Percentiles rank a stretch among this genome's conserved stretches.
phyloP scores from a whole-genome alignment of 2,329 filamentous ascomycete genomes.

The Exophiala dermatitidis region DNA sequence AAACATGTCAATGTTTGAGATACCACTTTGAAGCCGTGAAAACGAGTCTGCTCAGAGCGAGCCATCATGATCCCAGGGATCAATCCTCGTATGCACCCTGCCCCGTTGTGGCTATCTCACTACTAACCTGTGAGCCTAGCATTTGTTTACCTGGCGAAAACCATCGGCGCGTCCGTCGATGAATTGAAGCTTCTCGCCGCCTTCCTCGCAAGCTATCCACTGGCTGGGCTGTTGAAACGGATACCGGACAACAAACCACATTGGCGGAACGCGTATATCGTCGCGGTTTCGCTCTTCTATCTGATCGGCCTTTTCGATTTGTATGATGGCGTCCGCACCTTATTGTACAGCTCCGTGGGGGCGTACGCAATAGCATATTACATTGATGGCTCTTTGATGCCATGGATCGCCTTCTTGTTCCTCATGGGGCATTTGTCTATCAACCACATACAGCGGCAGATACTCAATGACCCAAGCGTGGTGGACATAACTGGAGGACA shows the following conservation, averaged over 20 bases:
- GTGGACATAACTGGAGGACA: constrained; percentile 91
- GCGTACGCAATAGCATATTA: constrained; percentile 78
- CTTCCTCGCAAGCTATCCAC: constrained; percentile 85
- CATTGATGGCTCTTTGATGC: constrained; percentile 86
- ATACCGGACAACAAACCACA: constrained; percentile 77
- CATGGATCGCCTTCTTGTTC: constrained; percentile 91
- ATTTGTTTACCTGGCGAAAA: constrained; percentile 52
- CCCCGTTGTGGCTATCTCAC: neutral
- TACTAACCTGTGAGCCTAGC: constrained; percentile 37
- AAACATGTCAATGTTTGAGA: no score
- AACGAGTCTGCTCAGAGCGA: neutral
- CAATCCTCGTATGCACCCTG: constrained; percentile 46
- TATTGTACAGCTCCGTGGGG: constrained; percentile 70
- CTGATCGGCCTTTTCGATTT: constrained; percentile 88
- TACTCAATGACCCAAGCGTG: constrained; percentile 54
- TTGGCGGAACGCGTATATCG: constrained; percentile 81
- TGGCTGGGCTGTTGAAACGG: constrained; percentile 81
- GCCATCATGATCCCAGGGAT: constrained; percentile 57
- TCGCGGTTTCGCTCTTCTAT: constrained; percentile 77
- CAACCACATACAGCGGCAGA: constrained; percentile 78
- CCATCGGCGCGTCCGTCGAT: constrained; percentile 57
- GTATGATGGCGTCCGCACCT: constrained; percentile 73
- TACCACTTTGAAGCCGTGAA: neutral
- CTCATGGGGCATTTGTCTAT: constrained; percentile 93
- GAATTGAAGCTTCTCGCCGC: constrained; percentile 84